Evolutionary conservation across 257 asterid species (phyloP).

Genomic region (Solanum pimpinellifolium): DNA sequence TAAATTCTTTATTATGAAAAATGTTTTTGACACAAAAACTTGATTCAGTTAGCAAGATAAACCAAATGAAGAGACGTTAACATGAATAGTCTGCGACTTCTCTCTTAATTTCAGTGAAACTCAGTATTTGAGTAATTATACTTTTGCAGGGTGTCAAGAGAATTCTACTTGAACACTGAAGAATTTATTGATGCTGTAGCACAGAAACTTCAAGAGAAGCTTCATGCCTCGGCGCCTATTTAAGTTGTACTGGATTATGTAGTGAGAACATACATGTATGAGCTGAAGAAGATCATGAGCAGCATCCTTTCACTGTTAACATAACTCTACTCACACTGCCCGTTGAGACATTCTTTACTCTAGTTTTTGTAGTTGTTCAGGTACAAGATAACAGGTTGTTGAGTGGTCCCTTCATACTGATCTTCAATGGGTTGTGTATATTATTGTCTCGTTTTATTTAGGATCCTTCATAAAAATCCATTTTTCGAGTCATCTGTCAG

Average conservation of each 20-base stretch:
- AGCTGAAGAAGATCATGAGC: neutral
- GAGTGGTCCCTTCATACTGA: neutral
- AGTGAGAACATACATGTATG: neutral
- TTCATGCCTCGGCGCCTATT: conserved; percentile 18
- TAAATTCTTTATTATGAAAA: neutral
- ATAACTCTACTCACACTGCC: neutral
- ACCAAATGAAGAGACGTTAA: neutral
- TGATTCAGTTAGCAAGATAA: neutral
- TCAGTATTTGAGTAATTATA: conserved; percentile 3
- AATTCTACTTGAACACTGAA: conserved; percentile 62
- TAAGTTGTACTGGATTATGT: neutral
- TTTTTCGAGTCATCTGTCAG: neutral
- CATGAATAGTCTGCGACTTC: neutral
- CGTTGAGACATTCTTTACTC: neutral
- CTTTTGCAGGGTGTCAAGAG: conserved; percentile 65
- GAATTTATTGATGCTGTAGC: conserved; percentile 77
- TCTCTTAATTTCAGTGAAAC: neutral
- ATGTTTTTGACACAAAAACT: neutral
- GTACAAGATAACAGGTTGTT: neutral
- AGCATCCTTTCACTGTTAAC: neutral
- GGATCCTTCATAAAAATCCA: neutral
- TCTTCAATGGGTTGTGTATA: neutral
- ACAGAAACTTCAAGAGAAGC: conserved; percentile 42
- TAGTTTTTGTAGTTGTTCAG: neutral
- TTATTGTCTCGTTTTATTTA: neutral